These are phyloP conservation scores for Retiboletus fuscus DNA, from an alignment of 1,284 basidiomycete genomes.

Conservation along the genomic window DNA sequence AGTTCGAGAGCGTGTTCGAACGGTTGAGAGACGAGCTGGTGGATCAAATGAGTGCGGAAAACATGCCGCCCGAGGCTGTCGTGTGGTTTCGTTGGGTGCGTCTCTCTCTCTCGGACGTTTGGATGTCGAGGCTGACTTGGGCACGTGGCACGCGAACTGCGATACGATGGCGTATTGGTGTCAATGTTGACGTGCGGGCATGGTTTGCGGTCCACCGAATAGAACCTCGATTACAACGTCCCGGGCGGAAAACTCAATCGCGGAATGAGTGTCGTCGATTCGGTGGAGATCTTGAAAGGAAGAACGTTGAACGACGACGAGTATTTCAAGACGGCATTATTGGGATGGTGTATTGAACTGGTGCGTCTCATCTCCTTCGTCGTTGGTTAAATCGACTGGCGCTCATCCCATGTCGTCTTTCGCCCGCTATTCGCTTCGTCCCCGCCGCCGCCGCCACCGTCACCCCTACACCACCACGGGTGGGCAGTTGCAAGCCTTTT, in stretches of 20 bases:
- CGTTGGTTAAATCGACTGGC: not conserved
- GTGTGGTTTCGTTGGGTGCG: conserved; percentile 71
- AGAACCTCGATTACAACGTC: conserved; percentile 95
- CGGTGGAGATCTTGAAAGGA: conserved; percentile 88
- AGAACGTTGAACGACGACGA: conserved; percentile 79
- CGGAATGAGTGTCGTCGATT: conserved; percentile 94
- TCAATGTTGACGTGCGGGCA: too few relatives aligned
- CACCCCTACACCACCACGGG: too few relatives aligned
- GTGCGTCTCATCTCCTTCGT: conserved; percentile 48
- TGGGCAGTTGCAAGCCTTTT: conserved; percentile 81
- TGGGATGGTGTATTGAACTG: conserved; percentile 97
- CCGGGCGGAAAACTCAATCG: conserved; percentile 98
- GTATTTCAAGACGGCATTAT: conserved; percentile 88
- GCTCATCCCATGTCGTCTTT: not conserved
- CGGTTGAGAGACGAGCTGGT: conserved; percentile 52
- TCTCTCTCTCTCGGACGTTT: conserved; percentile 15
- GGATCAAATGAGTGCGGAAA: conserved; percentile 60
- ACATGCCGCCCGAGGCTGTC: conserved; percentile 72
- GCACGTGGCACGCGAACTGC: too few relatives aligned
- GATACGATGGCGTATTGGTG: too few relatives aligned
- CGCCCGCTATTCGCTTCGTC: too few relatives aligned
- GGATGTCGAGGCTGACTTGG: too few relatives aligned
- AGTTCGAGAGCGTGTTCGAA: conserved; percentile 46
- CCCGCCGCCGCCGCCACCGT: not conserved
- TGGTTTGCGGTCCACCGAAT: not conserved